Evolutionary conservation across 1,139 yeast genomes (phyloP), one percentile per base, ranked within the genome.

Genomic region (Kodamaea anthophila): DNA sequence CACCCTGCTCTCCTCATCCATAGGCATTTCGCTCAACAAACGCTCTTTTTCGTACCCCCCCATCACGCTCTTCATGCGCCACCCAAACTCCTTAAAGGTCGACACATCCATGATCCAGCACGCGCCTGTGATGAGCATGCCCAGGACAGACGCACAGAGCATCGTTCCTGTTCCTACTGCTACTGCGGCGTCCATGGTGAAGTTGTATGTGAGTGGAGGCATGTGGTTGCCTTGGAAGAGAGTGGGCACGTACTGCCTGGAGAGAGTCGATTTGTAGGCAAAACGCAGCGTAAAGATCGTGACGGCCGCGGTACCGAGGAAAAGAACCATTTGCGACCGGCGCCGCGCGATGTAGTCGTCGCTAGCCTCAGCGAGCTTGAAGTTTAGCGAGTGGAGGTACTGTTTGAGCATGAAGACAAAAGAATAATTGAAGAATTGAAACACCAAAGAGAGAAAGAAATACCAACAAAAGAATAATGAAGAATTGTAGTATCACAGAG

Each of bases 141-240:
- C 72, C 44, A 83, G 72, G 0, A 86, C 74, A 2, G 86, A 71
- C 1, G 78, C 70, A 6, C 96, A 84, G 16, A 87, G 59, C 27
- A 83, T 56, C 0, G 94, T 74, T 0, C 95, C 94, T 23, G 85
- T 78, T 0, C 83, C 77, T 4, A 88, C 87, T 0, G 96, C 97
- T 21, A 77, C 77, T 16, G 86, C 76, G 2, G 96, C 96, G 53
- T 88, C 96, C 29, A 76, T 71, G 37, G 85, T 77, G 52, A 82
- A 77, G 29, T 82, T 81, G 50, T 81, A 83, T 27, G 79, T 70
- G 3, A 60, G 44, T 2, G 96, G 96, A 2, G 94, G 94, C 28
- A 76, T 70, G 47, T 87, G 91, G 55, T 88, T 88, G 9, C 91
- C 87, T 46, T 85, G 87, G 53, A 85, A 88, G 44, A 78, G 65